Evolutionary conservation across 495 filamentous ascomycete species (phyloP).

Genomic region (Neurospora pannonica): DNA sequence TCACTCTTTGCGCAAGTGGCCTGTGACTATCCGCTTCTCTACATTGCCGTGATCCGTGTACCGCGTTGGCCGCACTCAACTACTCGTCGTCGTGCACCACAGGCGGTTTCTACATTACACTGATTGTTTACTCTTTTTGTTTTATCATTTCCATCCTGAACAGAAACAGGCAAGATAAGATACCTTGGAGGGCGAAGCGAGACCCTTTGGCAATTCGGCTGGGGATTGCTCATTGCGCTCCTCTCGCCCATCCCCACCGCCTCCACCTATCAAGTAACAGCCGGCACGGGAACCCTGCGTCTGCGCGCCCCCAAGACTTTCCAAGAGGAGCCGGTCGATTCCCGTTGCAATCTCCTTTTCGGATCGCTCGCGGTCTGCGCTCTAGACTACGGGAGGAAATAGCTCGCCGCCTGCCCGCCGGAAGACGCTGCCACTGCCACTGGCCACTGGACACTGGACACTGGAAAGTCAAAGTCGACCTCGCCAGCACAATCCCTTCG

Average conservation of each 20-base stretch:
- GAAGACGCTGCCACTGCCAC: background rate
- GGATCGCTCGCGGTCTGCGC: background rate
- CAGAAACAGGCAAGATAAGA: background rate
- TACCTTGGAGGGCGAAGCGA: background rate
- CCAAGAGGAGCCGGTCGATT: background rate
- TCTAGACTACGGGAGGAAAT: background rate
- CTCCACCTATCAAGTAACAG: background rate
- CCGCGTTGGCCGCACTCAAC: background rate
- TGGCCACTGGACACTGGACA: background rate
- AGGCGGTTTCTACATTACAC: background rate
- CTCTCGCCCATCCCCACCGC: background rate
- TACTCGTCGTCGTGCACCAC: background rate
- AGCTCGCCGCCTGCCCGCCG: background rate
- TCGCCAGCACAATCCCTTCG: background rate
- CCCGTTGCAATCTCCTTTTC: background rate
- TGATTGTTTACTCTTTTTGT: background rate
- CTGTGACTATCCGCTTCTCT: background rate
- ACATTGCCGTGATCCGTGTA: background rate
- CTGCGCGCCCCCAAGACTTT: background rate
- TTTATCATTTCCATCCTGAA: background rate
- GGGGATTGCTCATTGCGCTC: background rate
- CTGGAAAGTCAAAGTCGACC: background rate
- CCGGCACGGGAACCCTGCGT: background rate
- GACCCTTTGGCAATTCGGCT: background rate
- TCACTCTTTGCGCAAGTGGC: background rate